Conservation (phyloP, 2,329 filamentous ascomycete genomes). For the Dactylellina cionopaga region DNA sequence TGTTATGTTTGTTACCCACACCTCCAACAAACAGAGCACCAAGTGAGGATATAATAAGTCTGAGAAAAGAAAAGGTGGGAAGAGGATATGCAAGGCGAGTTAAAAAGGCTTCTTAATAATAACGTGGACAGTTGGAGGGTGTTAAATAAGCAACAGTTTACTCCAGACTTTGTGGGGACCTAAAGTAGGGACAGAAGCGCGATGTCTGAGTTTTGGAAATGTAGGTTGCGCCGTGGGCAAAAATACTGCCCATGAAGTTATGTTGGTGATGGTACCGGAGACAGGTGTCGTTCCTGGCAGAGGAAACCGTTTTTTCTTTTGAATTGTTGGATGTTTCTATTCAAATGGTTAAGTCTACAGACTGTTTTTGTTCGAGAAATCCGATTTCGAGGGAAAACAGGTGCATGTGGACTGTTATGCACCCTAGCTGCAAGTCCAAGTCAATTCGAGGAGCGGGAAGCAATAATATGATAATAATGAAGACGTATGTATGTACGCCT, state of each 20-base stretch:
- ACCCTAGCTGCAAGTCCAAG: slow-evolving; percentile 37
- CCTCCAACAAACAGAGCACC: slow-evolving; percentile 20
- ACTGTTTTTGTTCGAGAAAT: slow-evolving; percentile 12
- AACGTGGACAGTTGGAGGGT: slow-evolving; percentile 52
- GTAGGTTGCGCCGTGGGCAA: slow-evolving; percentile 24
- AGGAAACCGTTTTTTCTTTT: slow-evolving; percentile 19
- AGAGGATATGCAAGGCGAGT: slow-evolving; percentile 23
- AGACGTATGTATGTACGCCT: slow-evolving; percentile 4
- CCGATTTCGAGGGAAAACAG: slow-evolving; percentile 3
- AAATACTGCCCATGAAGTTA: slow-evolving; percentile 16
- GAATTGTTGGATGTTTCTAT: slow-evolving; percentile 42
- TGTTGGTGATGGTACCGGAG: not conserved
- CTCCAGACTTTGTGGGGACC: slow-evolving; percentile 7
- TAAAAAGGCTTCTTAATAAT: slow-evolving; percentile 35
- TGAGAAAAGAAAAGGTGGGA: slow-evolving; percentile 42
- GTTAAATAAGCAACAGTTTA: slow-evolving; percentile 42
- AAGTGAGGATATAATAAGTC: slow-evolving; percentile 31
- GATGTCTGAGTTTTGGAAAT: slow-evolving; percentile 33
- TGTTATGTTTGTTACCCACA: slow-evolving; percentile 42
- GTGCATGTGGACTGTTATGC: slow-evolving; percentile 19
- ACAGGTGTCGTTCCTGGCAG: slow-evolving; percentile 23
- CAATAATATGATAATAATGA: slow-evolving; percentile 7
- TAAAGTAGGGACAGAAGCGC: slow-evolving; percentile 39
- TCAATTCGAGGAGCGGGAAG: slow-evolving; percentile 30
- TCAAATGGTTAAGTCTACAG: slow-evolving; percentile 14